These are phyloP conservation scores for Boletales sp. DNA, from an alignment of 768 basidiomycete genomes.

Conservation along the genomic window DNA sequence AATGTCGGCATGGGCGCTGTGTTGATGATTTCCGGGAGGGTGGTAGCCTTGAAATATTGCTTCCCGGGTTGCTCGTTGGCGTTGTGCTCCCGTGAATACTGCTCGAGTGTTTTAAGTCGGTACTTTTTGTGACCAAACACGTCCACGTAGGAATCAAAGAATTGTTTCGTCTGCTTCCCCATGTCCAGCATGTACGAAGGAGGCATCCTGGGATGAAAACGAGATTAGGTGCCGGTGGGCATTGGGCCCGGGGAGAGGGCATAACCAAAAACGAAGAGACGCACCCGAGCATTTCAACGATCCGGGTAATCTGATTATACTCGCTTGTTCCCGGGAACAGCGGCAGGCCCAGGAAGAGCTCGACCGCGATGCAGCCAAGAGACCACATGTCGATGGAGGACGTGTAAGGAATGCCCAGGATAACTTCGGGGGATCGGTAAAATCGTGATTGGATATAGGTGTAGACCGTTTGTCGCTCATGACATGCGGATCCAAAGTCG, in stretches of 20 bases:
- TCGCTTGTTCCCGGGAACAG: conserved; percentile 98
- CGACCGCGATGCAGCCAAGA: conserved; percentile 96
- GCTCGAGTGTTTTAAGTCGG: conserved; percentile 85
- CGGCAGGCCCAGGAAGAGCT: conserved; percentile 93
- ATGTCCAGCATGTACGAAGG: conserved; percentile 92
- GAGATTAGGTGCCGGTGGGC: background rate
- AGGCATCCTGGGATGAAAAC: conserved; percentile 58
- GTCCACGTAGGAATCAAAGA: conserved; percentile 83
- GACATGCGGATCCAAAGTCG: conserved; percentile 98
- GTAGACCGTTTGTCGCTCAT: conserved; percentile 99
- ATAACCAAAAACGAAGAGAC: conserved; percentile 27
- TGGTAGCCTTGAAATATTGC: conserved; percentile 95
- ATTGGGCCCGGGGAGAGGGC: background rate
- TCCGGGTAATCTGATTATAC: conserved; percentile 96
- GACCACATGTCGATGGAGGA: conserved; percentile 99
- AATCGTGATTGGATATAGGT: conserved; percentile 99
- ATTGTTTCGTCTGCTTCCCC: conserved; percentile 92
- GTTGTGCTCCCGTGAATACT: conserved; percentile 93
- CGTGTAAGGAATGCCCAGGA: conserved; percentile 91
- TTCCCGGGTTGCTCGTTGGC: conserved; percentile 97
- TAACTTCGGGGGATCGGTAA: conserved; percentile 96
- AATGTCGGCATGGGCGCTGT: conserved; percentile 88
- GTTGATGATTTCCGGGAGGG: conserved; percentile 93
- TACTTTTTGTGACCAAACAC: conserved; percentile 79
- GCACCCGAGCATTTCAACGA: conserved; percentile 98